Conservation (phyloP, 352 stramenopile species). For the Phytophthora multivora region DNA sequence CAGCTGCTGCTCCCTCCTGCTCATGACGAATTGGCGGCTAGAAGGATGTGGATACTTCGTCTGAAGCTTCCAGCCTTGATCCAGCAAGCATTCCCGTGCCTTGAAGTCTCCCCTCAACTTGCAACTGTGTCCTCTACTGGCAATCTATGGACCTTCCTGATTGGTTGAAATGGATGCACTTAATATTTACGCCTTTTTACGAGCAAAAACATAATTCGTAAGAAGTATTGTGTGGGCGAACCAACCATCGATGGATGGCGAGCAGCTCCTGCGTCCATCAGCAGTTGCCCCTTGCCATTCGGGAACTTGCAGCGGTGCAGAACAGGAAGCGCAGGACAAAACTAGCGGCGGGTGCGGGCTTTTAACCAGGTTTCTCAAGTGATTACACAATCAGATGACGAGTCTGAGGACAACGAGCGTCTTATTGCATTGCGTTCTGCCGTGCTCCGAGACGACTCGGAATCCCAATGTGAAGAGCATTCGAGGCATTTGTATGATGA, state of each 20-base stretch:
- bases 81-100: conserved; percentile 6
- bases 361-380: conserved; percentile 58
- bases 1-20: conserved; percentile 36
- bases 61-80: background rate
- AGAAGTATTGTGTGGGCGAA: background rate
- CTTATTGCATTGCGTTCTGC: conserved; percentile 84
- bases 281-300: conserved; percentile 11
- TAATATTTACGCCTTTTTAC: background rate
- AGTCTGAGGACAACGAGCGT: conserved; percentile 83
- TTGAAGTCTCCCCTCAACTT: too few species aligned
- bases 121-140: too few species aligned
- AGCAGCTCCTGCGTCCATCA: too few species aligned
- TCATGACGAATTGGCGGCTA: conserved; percentile 12
- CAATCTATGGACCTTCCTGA: background rate
- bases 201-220: background rate
- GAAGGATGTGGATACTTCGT: conserved; percentile 4
- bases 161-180: background rate
- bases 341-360: background rate
- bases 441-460: conserved; percentile 51
- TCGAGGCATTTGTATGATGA: conserved; percentile 94
- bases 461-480: conserved; percentile 84
- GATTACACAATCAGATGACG: conserved; percentile 93
- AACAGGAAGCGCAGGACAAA: conserved; percentile 1
- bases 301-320: conserved; percentile 9
- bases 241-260: too few species aligned